These are phyloP conservation scores for Aspergillus alliaceus DNA, from an alignment of 2,329 filamentous ascomycete species.

Conservation along the genomic window DNA sequence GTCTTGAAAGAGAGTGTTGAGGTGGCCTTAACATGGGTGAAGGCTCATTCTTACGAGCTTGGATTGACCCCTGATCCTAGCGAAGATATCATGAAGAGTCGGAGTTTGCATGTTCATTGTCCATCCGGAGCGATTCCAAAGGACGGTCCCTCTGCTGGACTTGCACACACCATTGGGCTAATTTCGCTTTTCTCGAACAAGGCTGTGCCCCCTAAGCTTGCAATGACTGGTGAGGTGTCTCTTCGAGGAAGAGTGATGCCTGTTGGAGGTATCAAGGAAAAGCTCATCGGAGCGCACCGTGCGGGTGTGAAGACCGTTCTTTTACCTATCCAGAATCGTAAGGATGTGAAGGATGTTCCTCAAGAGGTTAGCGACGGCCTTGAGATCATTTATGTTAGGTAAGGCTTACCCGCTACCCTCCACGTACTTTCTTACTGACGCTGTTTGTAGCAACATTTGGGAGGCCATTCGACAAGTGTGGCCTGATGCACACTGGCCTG, in stretches of 20 bases:
- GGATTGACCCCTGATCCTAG: constrained; percentile 76
- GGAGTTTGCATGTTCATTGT: constrained; percentile 94
- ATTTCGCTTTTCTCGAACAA: constrained; percentile 87
- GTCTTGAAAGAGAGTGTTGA: constrained; percentile 97
- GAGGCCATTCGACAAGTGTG: constrained; percentile 88
- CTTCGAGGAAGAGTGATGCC: constrained; percentile 87
- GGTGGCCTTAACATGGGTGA: constrained; percentile 95
- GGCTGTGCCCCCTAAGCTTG: constrained; percentile 83
- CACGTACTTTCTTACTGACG: constrained; percentile 10
- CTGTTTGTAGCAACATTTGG: constrained; percentile 73
- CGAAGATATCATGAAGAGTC: constrained; percentile 93
- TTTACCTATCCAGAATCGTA: constrained; percentile 82
- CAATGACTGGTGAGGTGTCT: constrained; percentile 84
- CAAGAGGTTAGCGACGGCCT: constrained; percentile 84
- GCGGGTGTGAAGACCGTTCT: constrained; percentile 94
- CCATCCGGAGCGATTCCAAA: constrained; percentile 94
- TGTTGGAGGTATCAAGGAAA: constrained; percentile 98
- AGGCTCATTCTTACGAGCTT: constrained; percentile 89
- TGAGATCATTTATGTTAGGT: constrained; percentile 86
- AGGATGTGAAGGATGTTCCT: constrained; percentile 88
- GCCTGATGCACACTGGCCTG: constrained; percentile 85
- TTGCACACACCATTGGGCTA: constrained; percentile 90
- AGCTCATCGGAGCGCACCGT: constrained; percentile 88
- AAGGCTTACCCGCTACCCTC: constrained; percentile 41
- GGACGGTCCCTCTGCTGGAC: constrained; percentile 79